Evolutionary conservation across 768 basidiomycete genomes (phyloP), one percentile per base, ranked within the genome.

Genomic region (Boletus rufocinnamomeus): DNA sequence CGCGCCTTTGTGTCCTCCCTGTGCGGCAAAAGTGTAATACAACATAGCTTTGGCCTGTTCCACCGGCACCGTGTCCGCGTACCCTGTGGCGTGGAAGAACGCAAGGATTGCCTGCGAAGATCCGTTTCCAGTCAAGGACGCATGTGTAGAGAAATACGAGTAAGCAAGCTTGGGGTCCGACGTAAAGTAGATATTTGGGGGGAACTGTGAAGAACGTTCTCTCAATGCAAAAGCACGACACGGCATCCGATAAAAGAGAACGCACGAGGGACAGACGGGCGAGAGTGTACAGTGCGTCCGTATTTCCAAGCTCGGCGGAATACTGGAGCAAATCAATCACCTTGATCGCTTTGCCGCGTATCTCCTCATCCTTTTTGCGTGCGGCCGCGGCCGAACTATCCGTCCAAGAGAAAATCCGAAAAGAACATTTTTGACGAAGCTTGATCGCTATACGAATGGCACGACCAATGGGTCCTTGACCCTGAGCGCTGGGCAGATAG

Each of bases 11-110:
- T 95, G 84, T 0, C 89, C 92, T 2, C 89, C 88, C 51, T 95
- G 86, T 1, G 93, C 95, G 4, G 95, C 88, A 66, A 98, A 98
- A 0, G 95, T 97, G 71, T 95, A 94, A 66, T 96, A 91, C 0
- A 98, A 79, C 61, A 96, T 86, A 0, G 95, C 94, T 73, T 87
- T 86, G 16, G 87, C 86, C 70, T 91, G 88, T 58, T 91, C 82
- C 0, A 86, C 78, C 1, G 83, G 79, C 13, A 84, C 82, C 7
- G 86, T 73, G 46, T 78, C 78, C 51, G 81, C 82, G 66, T 91
- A 96, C 4, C 95, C 95, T 0, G 93, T 89, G 10, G 93, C 83
- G 66, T 97, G 76, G 70, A 98, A 91, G 80, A 98, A 97, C 0
- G 85, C 95, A 14, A 96, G 74, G 60, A 87, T 77, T 10, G 91